phyloP scores from a whole-genome alignment of 345 rosid genomes.

The Diplotaxis tenuifolia region DNA sequence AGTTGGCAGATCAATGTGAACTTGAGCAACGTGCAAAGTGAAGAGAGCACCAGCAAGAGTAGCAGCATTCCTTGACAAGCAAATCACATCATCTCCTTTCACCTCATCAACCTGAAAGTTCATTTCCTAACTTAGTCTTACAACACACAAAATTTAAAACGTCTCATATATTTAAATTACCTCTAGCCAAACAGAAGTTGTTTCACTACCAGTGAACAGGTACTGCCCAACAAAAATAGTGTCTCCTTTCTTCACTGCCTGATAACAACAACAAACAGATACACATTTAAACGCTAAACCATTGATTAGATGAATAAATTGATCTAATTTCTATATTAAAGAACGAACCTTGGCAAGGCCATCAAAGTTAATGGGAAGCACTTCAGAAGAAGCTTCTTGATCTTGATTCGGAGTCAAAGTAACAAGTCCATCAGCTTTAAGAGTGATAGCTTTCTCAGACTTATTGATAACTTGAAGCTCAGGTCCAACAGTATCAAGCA shows the following conservation, averaged over 20 bases:
- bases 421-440: conserved; percentile 69
- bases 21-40: conserved; percentile 85
- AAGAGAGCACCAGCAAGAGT: conserved; percentile 86
- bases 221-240: conserved; percentile 93
- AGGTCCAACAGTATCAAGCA: conserved; percentile 94
- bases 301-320: no score
- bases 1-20: conserved; percentile 82
- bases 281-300: no score
- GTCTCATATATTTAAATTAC: conserved; percentile 37
- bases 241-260: conserved; percentile 92
- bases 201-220: conserved; percentile 95
- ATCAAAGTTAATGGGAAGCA: conserved; percentile 87
- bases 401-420: conserved; percentile 76
- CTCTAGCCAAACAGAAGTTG: conserved; percentile 98
- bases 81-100: conserved; percentile 78
- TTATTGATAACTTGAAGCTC: conserved; percentile 90
- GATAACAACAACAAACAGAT: conserved; percentile 45
- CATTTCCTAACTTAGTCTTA: neutral
- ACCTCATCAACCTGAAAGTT: conserved; percentile 71
- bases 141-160: neutral
- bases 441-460: conserved; percentile 65
- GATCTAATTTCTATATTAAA: neutral
- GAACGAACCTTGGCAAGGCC: conserved; percentile 78
- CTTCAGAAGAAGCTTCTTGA: conserved; percentile 75
- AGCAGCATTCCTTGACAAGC: conserved; percentile 80